A percentile compares a stretch with the other conserved stretches of the same genome.
Conservation (phyloP, 176 grass and related monocot species). For the Metroxylon sagu region DNA sequence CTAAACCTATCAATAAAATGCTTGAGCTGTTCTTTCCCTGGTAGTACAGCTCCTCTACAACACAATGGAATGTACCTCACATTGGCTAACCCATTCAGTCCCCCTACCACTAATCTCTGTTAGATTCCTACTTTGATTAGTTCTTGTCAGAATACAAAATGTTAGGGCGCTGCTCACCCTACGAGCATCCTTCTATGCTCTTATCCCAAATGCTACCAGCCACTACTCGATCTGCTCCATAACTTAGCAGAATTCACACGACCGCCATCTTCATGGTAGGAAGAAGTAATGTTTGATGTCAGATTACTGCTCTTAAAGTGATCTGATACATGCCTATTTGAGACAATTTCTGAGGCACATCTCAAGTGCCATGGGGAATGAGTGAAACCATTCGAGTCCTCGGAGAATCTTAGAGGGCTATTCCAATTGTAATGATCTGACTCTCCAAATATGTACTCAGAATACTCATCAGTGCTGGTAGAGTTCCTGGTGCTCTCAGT, state of each 20-base stretch:
- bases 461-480: slow-evolving; percentile 15
- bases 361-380: not conserved
- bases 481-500: slow-evolving; percentile 24
- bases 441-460: slow-evolving; percentile 22
- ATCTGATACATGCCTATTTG: no score
- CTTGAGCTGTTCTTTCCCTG: slow-evolving; percentile 1
- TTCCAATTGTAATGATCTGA: slow-evolving; percentile 1
- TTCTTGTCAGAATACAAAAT: slow-evolving; percentile 4
- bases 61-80: not conserved
- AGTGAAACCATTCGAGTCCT: not conserved
- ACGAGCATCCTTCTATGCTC: not conserved
- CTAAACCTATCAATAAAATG: slow-evolving; percentile 4
- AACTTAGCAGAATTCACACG: no score
- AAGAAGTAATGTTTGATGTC: no score
- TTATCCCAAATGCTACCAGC: not conserved
- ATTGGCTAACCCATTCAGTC: not conserved
- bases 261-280: no score
- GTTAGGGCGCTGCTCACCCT: not conserved
- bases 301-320: no score
- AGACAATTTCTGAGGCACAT: not conserved
- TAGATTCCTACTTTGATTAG: slow-evolving; percentile 15
- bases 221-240: not conserved
- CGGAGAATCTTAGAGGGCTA: slow-evolving; percentile 6
- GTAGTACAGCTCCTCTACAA: not conserved
- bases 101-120: not conserved